Evolutionary conservation across 768 basidiomycete species (phyloP).

Genomic region (Rhodosporidiobolus sp.): DNA sequence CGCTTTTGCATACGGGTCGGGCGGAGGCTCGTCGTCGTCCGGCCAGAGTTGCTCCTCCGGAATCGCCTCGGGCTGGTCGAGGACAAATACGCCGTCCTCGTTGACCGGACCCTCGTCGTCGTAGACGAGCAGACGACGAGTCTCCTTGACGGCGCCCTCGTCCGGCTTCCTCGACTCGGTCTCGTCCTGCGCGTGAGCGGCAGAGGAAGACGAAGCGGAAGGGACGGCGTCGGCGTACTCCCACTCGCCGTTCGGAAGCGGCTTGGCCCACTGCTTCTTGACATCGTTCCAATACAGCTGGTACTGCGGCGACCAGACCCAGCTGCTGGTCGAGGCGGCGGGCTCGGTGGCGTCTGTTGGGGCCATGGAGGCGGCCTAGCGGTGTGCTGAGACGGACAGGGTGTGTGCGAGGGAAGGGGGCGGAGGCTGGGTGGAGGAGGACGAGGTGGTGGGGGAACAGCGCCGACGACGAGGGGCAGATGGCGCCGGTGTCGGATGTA

Average conservation of each 20-base stretch:
- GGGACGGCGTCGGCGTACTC: slow-evolving; percentile 13
- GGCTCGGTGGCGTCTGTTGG: slow-evolving; percentile 13
- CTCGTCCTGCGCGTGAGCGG: too few species aligned
- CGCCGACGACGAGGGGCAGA: too few species aligned
- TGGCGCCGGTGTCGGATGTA: too few species aligned
- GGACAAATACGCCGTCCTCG: too few species aligned
- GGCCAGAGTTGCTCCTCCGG: slow-evolving; percentile 37
- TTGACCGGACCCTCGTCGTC: background rate
- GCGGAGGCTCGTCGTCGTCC: slow-evolving; percentile 5
- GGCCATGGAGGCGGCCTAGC: slow-evolving; percentile 10
- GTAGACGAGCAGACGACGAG: background rate
- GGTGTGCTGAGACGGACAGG: too few species aligned
- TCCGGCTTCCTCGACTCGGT: background rate
- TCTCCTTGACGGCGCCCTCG: background rate
- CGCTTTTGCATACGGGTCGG: slow-evolving; percentile 10
- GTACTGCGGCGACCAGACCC: slow-evolving; percentile 13
- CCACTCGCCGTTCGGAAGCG: slow-evolving; percentile 22
- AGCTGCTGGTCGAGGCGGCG: slow-evolving; percentile 15
- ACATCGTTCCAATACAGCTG: slow-evolving; percentile 24
- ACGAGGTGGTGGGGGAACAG: too few species aligned
- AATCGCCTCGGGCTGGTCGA: background rate
- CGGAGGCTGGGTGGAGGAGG: too few species aligned
- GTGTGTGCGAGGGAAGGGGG: too few species aligned
- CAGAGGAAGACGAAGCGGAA: too few species aligned
- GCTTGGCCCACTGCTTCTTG: slow-evolving; percentile 19